Evolutionary conservation across 2,329 filamentous ascomycete genomes (phyloP).

Genomic region (Fusarium miscanthi): DNA sequence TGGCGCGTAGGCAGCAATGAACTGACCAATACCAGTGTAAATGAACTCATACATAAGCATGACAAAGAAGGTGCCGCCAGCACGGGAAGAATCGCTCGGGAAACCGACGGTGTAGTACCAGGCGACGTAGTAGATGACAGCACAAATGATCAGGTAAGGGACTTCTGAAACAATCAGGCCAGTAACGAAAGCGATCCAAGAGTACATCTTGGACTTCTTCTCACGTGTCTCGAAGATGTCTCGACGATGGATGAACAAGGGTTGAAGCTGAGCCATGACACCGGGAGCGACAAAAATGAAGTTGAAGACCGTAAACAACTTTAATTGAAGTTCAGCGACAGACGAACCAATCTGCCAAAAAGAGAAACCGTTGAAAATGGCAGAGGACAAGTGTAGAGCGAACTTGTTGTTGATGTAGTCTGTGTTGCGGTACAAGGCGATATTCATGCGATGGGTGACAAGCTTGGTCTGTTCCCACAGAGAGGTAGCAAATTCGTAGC

Average conservation of each 20-base stretch:
- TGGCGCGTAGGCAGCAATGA: constrained; percentile 71
- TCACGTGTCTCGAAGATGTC: constrained; percentile 62
- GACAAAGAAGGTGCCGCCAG: constrained; percentile 64
- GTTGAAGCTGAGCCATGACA: constrained; percentile 62
- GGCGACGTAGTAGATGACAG: constrained; percentile 61
- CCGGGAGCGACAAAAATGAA: constrained; percentile 72
- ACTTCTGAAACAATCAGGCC: constrained; percentile 62
- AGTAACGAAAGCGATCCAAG: constrained; percentile 69
- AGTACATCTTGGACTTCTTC: constrained; percentile 65
- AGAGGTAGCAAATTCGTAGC: constrained; percentile 77
- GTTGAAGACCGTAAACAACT: constrained; percentile 70
- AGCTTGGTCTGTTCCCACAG: constrained; percentile 72
- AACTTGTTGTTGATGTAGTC: constrained; percentile 76
- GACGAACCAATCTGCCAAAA: constrained; percentile 69
- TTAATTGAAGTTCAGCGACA: constrained; percentile 62
- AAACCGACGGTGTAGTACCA: constrained; percentile 71
- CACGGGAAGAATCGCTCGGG: constrained; percentile 54
- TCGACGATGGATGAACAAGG: constrained; percentile 59
- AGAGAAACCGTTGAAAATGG: constrained; percentile 70
- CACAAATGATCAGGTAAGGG: constrained; percentile 58
- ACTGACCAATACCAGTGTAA: constrained; percentile 71
- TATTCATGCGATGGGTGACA: constrained; percentile 71
- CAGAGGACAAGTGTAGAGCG: constrained; percentile 63
- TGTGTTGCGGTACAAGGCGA: constrained; percentile 72
- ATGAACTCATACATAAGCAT: constrained; percentile 70